Percentiles rank a stretch among this genome's conserved stretches.
Evolutionary conservation across 176 grass and related monocot species (phyloP).

Genomic region (Oryza australiensis): DNA sequence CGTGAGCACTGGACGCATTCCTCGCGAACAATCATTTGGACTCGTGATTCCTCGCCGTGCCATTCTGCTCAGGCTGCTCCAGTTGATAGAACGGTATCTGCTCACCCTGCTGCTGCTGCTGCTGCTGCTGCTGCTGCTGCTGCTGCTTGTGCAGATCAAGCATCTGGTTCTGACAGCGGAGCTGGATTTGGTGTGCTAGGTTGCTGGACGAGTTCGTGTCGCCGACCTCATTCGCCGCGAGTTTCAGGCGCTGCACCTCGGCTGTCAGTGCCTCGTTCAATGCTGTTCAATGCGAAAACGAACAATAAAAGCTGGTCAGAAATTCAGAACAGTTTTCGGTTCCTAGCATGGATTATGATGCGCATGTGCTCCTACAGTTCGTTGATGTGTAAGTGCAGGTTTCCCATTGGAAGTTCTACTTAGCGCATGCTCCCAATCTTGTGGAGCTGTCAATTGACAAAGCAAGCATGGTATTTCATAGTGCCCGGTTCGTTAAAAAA

Average conservation of each 20-base stretch:
- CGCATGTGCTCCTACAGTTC: background rate
- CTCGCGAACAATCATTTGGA: constrained; percentile 36
- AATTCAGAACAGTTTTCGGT: background rate
- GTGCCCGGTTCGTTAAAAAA: no score
- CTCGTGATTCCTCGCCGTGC: constrained; percentile 37
- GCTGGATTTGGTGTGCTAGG: constrained; percentile 53
- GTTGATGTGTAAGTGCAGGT: background rate
- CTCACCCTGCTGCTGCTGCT: constrained; percentile 64
- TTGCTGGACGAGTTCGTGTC: constrained; percentile 52
- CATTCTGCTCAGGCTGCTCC: constrained; percentile 62
- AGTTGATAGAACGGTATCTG: constrained; percentile 71
- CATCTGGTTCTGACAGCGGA: constrained; percentile 63
- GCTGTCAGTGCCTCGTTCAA: constrained; percentile 82
- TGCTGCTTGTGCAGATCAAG: constrained; percentile 57
- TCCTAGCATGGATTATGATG: background rate
- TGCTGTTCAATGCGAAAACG: constrained; percentile 41
- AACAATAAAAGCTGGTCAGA: constrained; percentile 6
- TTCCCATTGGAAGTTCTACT: background rate
- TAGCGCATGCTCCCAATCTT: constrained; percentile 2
- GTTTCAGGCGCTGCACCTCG: constrained; percentile 89
- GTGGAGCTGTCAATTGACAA: constrained; percentile 21
- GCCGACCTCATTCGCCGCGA: constrained; percentile 43
- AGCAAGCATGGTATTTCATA: background rate
- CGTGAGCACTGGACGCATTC: background rate
- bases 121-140: constrained; percentile 72